These are phyloP conservation scores for Jamesozyma jinghongensis DNA, from an alignment of 805 yeast genomes.

Conservation along the genomic window DNA sequence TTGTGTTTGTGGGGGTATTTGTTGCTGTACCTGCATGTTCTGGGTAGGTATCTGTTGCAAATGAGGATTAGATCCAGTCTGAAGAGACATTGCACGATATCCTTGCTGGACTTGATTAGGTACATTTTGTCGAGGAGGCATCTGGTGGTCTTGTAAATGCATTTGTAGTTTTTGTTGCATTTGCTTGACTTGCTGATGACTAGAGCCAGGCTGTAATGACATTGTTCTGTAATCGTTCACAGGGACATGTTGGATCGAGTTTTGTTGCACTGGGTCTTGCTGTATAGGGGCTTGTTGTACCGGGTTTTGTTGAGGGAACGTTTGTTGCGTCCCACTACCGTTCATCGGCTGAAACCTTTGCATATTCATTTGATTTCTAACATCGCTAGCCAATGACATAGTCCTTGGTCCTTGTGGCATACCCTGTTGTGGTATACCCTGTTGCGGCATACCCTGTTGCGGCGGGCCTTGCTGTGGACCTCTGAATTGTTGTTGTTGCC, in stretches of 20 bases:
- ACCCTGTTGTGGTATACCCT: too few relatives aligned
- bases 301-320: too few relatives aligned
- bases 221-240: neutral
- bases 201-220: neutral
- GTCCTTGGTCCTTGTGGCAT: neutral
- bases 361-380: neutral
- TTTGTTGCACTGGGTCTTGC: too few relatives aligned
- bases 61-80: conserved; percentile 1
- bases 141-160: too few relatives aligned
- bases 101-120: neutral
- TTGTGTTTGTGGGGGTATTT: neutral
- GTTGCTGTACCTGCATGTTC: neutral
- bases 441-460: too few relatives aligned
- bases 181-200: neutral
- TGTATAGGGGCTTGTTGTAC: too few relatives aligned
- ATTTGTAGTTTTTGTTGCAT: neutral
- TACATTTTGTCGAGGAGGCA: neutral
- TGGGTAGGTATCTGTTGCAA: conserved; percentile 3
- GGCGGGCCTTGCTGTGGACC: too few relatives aligned
- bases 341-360: neutral
- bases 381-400: neutral
- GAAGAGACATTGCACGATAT: too few relatives aligned
- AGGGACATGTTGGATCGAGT: too few relatives aligned
- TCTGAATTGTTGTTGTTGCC: neutral
- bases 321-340: too few relatives aligned